Conservation (phyloP, 2,329 filamentous ascomycete species). For the Didymella segeticola region DNA sequence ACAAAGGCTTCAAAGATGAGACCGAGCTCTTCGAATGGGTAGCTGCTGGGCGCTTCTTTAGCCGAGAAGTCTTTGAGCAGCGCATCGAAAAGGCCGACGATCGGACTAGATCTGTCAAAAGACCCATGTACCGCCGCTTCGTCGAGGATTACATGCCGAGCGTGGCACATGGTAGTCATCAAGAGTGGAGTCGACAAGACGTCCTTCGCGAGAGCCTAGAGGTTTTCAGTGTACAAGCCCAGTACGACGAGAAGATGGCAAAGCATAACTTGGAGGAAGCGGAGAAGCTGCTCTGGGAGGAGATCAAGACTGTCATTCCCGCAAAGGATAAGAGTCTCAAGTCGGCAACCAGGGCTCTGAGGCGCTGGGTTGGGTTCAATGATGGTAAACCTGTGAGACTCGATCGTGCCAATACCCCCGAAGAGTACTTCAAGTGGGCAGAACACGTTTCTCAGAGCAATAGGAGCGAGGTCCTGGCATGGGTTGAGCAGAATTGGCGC, state of each 20-base stretch:
- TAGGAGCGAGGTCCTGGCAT: conserved; percentile 28
- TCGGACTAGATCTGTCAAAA: conserved; percentile 60
- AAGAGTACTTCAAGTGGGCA: conserved; percentile 33
- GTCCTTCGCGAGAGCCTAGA: conserved; percentile 63
- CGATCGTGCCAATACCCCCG: conserved; percentile 18
- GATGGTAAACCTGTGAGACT: conserved; percentile 29
- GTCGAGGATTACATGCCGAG: conserved; percentile 67
- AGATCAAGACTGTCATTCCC: conserved; percentile 51
- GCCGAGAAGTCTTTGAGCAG: conserved; percentile 46
- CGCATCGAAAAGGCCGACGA: conserved; percentile 58
- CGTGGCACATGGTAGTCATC: conserved; percentile 51
- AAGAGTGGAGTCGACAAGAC: conserved; percentile 48
- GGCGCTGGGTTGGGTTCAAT: conserved; percentile 44
- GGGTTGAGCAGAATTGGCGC: conserved; percentile 43
- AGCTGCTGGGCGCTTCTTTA: conserved; percentile 65
- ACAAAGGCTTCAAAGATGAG: conserved; percentile 61
- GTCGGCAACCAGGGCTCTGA: conserved; percentile 38
- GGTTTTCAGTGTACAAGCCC: conserved; percentile 55
- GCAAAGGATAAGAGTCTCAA: conserved; percentile 32
- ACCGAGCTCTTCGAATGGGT: conserved; percentile 69
- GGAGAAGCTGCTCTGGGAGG: conserved; percentile 52
- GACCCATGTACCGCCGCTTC: conserved; percentile 67
- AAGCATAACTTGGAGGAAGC: conserved; percentile 48
- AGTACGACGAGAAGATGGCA: conserved; percentile 54
- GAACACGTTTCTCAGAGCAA: conserved; percentile 16